These are phyloP conservation scores for Neofusicoccum parvum DNA, from an alignment of 2,329 filamentous ascomycete genomes.

Conservation along the genomic window DNA sequence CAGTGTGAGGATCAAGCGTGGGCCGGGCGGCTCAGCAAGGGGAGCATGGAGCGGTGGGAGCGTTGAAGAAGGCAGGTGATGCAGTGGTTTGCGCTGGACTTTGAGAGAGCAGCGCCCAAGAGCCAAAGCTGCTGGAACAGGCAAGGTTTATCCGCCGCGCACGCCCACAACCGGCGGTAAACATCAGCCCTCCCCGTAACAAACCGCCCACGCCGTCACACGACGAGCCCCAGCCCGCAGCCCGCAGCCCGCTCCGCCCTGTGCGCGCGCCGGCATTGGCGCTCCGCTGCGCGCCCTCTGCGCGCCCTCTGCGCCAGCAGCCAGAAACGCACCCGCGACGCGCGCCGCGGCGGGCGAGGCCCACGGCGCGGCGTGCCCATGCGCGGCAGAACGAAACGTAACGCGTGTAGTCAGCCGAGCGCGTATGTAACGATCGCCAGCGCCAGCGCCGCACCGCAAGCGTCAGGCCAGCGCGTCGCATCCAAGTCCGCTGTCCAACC, in stretches of 20 bases:
- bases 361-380: too few species aligned
- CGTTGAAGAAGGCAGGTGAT: slow-evolving; percentile 7
- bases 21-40: slow-evolving; percentile 12
- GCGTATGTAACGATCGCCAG: background rate
- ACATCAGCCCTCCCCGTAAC: background rate
- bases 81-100: slow-evolving; percentile 16
- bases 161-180: background rate
- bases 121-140: slow-evolving; percentile 7
- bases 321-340: too few species aligned
- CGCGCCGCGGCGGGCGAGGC: too few species aligned
- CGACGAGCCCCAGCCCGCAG: background rate
- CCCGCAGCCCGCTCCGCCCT: background rate
- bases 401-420: background rate
- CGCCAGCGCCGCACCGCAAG: background rate
- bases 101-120: slow-evolving; percentile 10
- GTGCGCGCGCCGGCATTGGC: background rate
- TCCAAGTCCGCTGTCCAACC: background rate
- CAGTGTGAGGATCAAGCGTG: slow-evolving; percentile 15
- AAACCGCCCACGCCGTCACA: background rate
- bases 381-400: background rate
- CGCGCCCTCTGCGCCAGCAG: too few species aligned
- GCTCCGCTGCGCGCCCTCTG: background rate
- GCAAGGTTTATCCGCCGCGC: background rate
- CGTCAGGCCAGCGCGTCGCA: slow-evolving; percentile 7
- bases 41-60: slow-evolving; percentile 11